Base-by-base conservation (phyloP, 768 basidiomycete species). In the Pulveroboletus sp. region DNA sequence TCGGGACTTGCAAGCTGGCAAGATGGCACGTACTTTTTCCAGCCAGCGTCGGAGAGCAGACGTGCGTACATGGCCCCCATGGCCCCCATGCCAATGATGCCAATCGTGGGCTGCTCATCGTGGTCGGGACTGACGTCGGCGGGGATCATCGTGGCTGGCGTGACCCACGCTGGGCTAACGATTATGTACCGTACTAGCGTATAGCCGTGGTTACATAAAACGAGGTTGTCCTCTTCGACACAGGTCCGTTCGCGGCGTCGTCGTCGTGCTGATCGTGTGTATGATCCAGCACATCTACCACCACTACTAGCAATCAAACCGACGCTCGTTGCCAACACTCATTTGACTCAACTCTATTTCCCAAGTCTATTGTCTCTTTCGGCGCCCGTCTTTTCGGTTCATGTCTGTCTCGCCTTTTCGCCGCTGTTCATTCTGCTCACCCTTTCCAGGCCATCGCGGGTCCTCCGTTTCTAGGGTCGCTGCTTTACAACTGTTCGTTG, bases 31-130 rank as follows among this genome's bases (percentile, higher is more conserved):
- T 52, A 93, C 94, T 82, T 87, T 68, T 84, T 80, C 85, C 91
- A 93, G 2, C 95, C 94, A 10, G 85, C 93, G 6, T 75, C 73
- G 11, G 84, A 79, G 21, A 99, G 74, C n/a, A 73, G 65, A 16
- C 75, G 77, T 0, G 93, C 92, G 65, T 97, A 98, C 93, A 98
- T 92, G 61, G 73, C 75, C 2, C 95, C 95, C 95, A 98, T 98
- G 42, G 89, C 90, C 1, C 94, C 94, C 94, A 97, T 97, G 2
- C 95, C 94, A 52, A 97, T 97, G 43, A 97, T 73, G 2, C 94
- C 94, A 33, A 98, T 88, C 0, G 78, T 76, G 6, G 90, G 90
- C 56, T 93, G 90, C 21, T 72, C 65, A 6, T 74, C 65, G 7
- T 66, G 58, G 10, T 63, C 29, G 0, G 73, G 74, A 1, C 56